Evolutionary conservation across 129 eudicot species (phyloP).

Genomic region (Mikania micrantha): DNA sequence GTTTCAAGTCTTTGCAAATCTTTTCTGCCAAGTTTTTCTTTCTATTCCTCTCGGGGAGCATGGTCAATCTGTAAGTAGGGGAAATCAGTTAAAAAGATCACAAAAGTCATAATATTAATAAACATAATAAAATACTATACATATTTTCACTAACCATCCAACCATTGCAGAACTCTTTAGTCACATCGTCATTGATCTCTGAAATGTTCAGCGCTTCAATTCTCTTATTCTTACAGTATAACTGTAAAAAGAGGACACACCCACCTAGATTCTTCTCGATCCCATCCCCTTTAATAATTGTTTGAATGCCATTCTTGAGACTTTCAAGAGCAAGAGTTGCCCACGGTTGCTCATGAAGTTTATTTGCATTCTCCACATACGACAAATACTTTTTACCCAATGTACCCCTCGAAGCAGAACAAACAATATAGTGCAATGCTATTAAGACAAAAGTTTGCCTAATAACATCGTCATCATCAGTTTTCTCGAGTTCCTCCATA

Average conservation of each 20-base stretch:
- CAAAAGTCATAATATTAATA: background rate
- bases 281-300: background rate
- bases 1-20: background rate
- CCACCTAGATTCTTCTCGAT: background rate
- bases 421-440: constrained; percentile 5
- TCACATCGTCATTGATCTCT: background rate
- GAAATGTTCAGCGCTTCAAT: background rate
- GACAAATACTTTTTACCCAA: background rate
- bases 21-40: background rate
- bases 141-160: constrained; percentile 9
- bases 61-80: constrained; percentile 9
- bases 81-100: background rate
- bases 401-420: background rate
- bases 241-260: background rate
- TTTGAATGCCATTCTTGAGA: constrained; percentile 1
- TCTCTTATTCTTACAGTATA: background rate
- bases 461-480: background rate
- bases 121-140: background rate
- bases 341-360: no score
- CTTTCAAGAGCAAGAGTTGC: background rate
- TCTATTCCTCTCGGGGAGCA: background rate
- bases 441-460: background rate
- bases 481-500: background rate
- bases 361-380: background rate
- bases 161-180: background rate